Evolutionary conservation across 768 basidiomycete species (phyloP).

Genomic region (Fomitopsis serialis): DNA sequence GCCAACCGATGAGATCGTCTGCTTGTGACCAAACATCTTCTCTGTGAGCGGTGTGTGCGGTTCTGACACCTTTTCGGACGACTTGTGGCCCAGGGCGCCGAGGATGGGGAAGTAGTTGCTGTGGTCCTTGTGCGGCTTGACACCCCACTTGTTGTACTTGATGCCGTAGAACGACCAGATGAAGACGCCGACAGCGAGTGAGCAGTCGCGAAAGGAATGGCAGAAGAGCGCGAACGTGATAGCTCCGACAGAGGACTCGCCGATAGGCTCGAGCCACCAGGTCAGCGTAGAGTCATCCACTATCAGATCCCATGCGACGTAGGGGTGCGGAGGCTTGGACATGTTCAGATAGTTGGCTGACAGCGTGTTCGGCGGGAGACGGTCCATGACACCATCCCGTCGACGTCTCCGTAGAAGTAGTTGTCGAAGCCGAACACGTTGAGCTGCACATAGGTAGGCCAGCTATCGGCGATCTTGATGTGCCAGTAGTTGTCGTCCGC

Average conservation of each 20-base stretch:
- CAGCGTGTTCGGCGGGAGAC: slow-evolving; percentile 82
- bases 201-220: slow-evolving; percentile 85
- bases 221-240: slow-evolving; percentile 84
- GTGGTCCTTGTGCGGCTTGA: slow-evolving; percentile 62
- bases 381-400: slow-evolving; percentile 87
- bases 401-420: slow-evolving; percentile 88
- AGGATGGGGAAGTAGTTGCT: slow-evolving; percentile 89
- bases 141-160: slow-evolving; percentile 89
- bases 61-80: slow-evolving; percentile 69
- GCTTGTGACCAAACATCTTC: slow-evolving; percentile 64
- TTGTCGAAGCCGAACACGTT: slow-evolving; percentile 91
- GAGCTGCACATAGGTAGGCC: slow-evolving; percentile 87
- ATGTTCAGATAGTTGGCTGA: slow-evolving; percentile 89
- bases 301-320: slow-evolving; percentile 81
- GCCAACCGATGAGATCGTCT: slow-evolving; percentile 89
- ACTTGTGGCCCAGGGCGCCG: slow-evolving; percentile 57
- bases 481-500: slow-evolving; percentile 70
- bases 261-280: slow-evolving; percentile 80
- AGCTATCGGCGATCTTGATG: slow-evolving; percentile 82
- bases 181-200: slow-evolving; percentile 79
- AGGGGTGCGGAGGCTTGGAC: slow-evolving; percentile 83
- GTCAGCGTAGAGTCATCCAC: slow-evolving; percentile 73
- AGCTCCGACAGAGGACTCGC: slow-evolving; percentile 73
- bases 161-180: slow-evolving; percentile 97
- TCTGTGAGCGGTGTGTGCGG: slow-evolving; percentile 50